Conservation (phyloP, 2,329 filamentous ascomycete species). For the Hortaea sp. region DNA sequence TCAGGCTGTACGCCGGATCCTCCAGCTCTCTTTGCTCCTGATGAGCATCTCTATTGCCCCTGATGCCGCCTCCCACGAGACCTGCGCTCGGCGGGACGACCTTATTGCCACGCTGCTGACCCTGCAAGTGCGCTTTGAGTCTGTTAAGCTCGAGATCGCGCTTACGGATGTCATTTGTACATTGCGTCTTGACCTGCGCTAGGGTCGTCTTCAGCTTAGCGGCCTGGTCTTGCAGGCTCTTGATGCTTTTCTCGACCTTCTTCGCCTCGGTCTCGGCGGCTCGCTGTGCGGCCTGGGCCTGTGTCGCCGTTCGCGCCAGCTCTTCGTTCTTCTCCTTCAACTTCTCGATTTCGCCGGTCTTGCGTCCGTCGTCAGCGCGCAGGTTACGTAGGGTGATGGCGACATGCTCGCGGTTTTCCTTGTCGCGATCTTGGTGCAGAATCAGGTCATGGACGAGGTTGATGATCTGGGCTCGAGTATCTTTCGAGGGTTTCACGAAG, state of each 20-base stretch:
- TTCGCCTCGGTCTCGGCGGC: constrained; percentile 73
- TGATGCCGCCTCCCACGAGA: constrained; percentile 31
- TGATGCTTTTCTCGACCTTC: constrained; percentile 64
- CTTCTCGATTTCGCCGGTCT: constrained; percentile 52
- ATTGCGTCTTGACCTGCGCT: constrained; percentile 73
- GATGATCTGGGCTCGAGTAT: constrained; percentile 77
- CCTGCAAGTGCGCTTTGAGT: constrained; percentile 75
- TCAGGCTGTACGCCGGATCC: constrained; percentile 57
- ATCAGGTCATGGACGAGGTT: constrained; percentile 91
- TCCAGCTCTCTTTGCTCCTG: constrained; percentile 31
- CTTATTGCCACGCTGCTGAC: constrained; percentile 44
- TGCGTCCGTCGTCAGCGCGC: constrained; percentile 64
- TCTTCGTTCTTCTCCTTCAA: constrained; percentile 31
- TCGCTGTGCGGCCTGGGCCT: constrained; percentile 62
- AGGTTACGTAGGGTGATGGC: constrained; percentile 67
- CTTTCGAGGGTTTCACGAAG: constrained; percentile 59
- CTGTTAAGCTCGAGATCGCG: constrained; percentile 81
- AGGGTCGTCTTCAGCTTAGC: constrained; percentile 68
- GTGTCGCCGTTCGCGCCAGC: constrained; percentile 60
- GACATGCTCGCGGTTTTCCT: constrained; percentile 75
- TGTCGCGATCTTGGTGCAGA: constrained; percentile 82
- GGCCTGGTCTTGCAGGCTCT: constrained; percentile 72
- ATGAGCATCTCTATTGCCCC: not conserved
- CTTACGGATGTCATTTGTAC: constrained; percentile 82
- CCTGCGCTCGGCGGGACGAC: constrained; percentile 39